Evolutionary conservation across 2,329 filamentous ascomycete genomes (phyloP).

Genomic region (Hymenoscyphus scutula): DNA sequence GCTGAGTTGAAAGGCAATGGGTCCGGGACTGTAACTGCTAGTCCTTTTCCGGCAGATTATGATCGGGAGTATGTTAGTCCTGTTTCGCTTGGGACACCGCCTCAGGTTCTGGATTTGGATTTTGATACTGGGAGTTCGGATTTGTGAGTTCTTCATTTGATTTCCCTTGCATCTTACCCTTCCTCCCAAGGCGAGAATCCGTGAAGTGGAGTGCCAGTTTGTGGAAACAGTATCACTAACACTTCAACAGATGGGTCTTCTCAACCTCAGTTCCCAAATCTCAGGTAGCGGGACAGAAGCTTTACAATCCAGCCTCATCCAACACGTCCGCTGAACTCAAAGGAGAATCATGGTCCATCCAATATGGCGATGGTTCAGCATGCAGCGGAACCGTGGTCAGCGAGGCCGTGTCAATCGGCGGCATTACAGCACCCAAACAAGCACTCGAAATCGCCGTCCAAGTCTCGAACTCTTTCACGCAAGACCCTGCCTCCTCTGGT

Average conservation of each 20-base stretch:
- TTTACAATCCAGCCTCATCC: constrained; percentile 23
- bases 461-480: constrained; percentile 27
- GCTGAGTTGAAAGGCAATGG: not conserved
- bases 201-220: not conserved
- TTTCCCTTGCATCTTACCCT: no score
- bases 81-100: constrained; percentile 22
- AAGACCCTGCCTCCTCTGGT: constrained; percentile 44
- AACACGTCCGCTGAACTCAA: constrained; percentile 16
- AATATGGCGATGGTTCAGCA: constrained; percentile 36
- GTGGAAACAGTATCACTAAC: not conserved
- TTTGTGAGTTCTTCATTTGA: constrained; percentile 13
- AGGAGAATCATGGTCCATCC: constrained; percentile 27
- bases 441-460: constrained; percentile 26
- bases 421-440: constrained; percentile 18
- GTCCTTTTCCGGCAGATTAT: constrained; percentile 11
- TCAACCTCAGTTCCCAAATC: constrained; percentile 22
- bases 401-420: constrained; percentile 25
- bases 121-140: constrained; percentile 27
- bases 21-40: constrained; percentile 9
- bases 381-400: constrained; percentile 26
- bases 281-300: constrained; percentile 21
- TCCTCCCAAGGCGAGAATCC: no score
- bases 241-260: constrained; percentile 26
- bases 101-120: constrained; percentile 21
- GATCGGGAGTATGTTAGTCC: constrained; percentile 20